Percentiles rank a stretch among this genome's conserved stretches.
phyloP scores from a whole-genome alignment of 768 basidiomycete genomes.

The Lepiota subincarnata region DNA sequence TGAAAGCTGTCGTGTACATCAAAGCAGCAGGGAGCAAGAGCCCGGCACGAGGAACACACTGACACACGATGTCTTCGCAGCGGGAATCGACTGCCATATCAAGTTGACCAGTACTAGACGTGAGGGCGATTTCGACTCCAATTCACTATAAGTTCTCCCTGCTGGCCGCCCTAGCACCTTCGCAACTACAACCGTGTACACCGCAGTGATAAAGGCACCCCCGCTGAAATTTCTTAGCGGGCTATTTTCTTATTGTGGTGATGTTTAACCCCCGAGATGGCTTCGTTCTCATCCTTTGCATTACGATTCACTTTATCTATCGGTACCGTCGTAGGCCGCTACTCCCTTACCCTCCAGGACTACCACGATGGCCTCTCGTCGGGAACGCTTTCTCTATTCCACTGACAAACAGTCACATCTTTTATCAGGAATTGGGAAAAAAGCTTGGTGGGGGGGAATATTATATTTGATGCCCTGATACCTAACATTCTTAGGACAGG shows the following conservation, averaged over 20 bases:
- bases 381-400: constrained; percentile 14
- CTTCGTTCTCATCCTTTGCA: background rate
- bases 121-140: no score
- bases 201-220: background rate
- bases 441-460: constrained; percentile 9
- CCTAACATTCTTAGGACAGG: background rate
- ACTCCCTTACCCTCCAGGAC: constrained; percentile 8
- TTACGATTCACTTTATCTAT: background rate
- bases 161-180: no score
- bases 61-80: no score
- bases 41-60: no score
- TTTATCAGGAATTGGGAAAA: constrained; percentile 9
- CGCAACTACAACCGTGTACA: background rate
- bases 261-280: background rate
- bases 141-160: no score
- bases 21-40: no score
- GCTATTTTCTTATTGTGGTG: background rate
- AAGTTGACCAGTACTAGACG: no score
- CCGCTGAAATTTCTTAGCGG: background rate
- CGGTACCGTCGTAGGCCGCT: background rate
- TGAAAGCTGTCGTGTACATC: no score
- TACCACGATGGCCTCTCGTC: constrained; percentile 10
- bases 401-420: constrained; percentile 4
- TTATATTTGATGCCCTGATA: background rate
- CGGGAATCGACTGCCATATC: no score